Conservation (phyloP, 257 asterid species). For the Catharanthus roseus region DNA sequence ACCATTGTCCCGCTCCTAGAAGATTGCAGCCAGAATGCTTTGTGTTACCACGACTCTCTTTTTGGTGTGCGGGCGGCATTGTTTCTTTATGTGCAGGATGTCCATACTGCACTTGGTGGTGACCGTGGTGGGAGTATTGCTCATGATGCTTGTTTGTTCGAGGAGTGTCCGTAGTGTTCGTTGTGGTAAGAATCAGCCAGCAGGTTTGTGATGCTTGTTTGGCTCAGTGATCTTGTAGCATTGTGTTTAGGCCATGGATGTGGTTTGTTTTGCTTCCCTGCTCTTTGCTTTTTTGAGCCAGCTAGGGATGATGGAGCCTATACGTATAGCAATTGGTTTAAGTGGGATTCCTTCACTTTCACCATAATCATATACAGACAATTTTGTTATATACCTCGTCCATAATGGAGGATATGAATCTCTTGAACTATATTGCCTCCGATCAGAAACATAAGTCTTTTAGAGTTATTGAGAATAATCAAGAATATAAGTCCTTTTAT, state of each 20-base stretch:
- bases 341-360: neutral
- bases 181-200: neutral
- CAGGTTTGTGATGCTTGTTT: neutral
- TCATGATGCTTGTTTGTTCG: no score
- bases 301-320: neutral
- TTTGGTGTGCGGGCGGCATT: neutral
- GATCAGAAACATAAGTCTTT: no score
- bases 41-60: neutral
- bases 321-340: neutral
- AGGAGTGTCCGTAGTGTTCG: neutral
- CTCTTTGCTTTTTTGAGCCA: neutral
- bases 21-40: neutral
- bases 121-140: no score
- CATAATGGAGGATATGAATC: no score
- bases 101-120: neutral
- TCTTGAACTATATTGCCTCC: no score
- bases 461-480: no score
- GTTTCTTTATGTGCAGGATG: neutral
- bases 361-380: no score
- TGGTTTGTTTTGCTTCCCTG: neutral
- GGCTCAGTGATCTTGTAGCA: neutral
- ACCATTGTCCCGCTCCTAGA: neutral
- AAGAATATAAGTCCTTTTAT: no score
- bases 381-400: no score
- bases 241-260: neutral